Conservation (phyloP, 176 grass and related monocot genomes). For the Alloteropsis semialata region DNA sequence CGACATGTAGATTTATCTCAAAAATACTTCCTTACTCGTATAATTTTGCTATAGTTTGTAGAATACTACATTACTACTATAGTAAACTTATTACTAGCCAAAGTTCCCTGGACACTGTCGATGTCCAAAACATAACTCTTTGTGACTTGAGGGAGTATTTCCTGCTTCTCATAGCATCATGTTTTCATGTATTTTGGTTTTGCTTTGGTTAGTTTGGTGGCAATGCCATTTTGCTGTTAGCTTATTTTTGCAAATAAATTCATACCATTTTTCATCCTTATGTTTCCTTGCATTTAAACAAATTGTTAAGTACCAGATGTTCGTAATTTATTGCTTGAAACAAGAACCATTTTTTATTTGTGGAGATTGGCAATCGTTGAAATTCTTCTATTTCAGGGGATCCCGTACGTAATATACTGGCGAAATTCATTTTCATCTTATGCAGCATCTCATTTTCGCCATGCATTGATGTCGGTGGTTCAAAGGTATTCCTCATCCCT, state of each 20-base stretch:
- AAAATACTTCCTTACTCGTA: not conserved
- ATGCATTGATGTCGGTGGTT: constrained; percentile 86
- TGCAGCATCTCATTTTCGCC: constrained; percentile 90
- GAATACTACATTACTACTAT: not conserved
- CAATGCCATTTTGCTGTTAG: not conserved
- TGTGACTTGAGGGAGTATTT: not conserved
- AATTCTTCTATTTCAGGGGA: constrained; percentile 62
- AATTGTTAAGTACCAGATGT: not conserved
- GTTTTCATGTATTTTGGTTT: not conserved
- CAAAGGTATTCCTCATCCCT: constrained; percentile 69
- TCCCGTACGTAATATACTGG: constrained; percentile 99
- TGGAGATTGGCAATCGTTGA: not conserved
- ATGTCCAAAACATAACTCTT: not conserved
- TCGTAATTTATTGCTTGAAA: not conserved
- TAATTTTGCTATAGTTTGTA: not conserved
- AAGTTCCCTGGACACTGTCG: not conserved
- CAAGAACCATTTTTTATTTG: constrained; percentile 2
- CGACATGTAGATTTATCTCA: not conserved
- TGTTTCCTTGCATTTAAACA: constrained; percentile 4
- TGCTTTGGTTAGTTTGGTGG: not conserved
- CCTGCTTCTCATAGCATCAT: not conserved
- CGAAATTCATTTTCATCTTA: constrained; percentile 85
- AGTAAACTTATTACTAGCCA: not conserved
- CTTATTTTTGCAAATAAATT: not conserved
- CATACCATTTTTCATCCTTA: not conserved